phyloP scores from a whole-genome alignment of 1,139 yeast genomes.

The Martiniozyma asiatica region DNA sequence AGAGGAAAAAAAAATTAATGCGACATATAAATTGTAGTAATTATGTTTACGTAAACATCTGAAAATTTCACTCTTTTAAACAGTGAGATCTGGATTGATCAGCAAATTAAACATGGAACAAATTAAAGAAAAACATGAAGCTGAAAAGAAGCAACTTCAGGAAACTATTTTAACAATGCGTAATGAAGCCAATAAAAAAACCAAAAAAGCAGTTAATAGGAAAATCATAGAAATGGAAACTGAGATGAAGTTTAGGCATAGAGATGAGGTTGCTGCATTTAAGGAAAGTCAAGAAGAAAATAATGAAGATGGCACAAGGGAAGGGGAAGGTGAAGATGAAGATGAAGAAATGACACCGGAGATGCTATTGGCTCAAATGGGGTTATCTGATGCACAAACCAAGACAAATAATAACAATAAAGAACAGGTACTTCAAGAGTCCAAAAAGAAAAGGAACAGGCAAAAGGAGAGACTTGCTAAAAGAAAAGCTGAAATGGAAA shows the following conservation, averaged over 20 bases:
- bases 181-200: slow-evolving; percentile 75
- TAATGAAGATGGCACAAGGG: too few relatives aligned
- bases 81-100: slow-evolving; percentile 50
- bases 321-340: slow-evolving; percentile 21
- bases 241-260: slow-evolving; percentile 42
- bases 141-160: too few relatives aligned
- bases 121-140: too few relatives aligned
- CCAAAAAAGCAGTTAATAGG: slow-evolving; percentile 43
- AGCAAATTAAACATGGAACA: too few relatives aligned
- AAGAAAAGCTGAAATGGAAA: slow-evolving; percentile 58
- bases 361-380: slow-evolving; percentile 44
- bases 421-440: slow-evolving; percentile 11
- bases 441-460: slow-evolving; percentile 51
- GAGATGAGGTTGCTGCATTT: too few relatives aligned
- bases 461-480: slow-evolving; percentile 74
- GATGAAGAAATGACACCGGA: slow-evolving; percentile 53
- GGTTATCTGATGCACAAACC: slow-evolving; percentile 16
- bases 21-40: too few relatives aligned
- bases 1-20: not conserved
- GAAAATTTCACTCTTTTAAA: too few relatives aligned
- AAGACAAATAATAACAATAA: slow-evolving; percentile 6
- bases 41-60: too few relatives aligned
- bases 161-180: too few relatives aligned
- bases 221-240: slow-evolving; percentile 50
- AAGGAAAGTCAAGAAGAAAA: too few relatives aligned